A percentile compares a stretch with the other conserved stretches of the same genome.
These are phyloP conservation scores for Quercus engelmannii DNA, from an alignment of 306 rosid genomes.

Conservation along the genomic window DNA sequence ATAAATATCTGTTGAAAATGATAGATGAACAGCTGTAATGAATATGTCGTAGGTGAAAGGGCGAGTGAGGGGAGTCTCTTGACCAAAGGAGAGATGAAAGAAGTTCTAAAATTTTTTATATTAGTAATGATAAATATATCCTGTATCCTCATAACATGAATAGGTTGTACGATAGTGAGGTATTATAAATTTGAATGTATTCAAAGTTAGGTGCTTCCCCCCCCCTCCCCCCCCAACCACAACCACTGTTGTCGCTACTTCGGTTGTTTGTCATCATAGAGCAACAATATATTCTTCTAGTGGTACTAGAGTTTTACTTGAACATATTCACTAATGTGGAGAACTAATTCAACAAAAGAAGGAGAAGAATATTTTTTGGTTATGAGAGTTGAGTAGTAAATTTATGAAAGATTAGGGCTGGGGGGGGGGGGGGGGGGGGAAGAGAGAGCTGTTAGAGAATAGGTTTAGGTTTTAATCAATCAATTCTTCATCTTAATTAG, in stretches of 20 bases:
- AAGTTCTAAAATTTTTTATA: too few species aligned
- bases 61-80: neutral
- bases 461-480: too few species aligned
- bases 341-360: neutral
- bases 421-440: too few species aligned
- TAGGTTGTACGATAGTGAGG: too few species aligned
- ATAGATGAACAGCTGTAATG: neutral
- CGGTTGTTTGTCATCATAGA: neutral
- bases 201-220: neutral
- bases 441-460: too few species aligned
- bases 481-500: too few species aligned
- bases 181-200: neutral
- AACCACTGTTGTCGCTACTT: too few species aligned
- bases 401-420: too few species aligned
- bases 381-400: neutral
- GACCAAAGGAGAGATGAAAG: neutral
- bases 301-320: neutral
- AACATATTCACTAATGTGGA: neutral
- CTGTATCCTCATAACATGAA: too few species aligned
- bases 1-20: neutral
- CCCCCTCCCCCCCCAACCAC: neutral
- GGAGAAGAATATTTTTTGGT: neutral
- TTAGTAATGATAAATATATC: too few species aligned
- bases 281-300: neutral
- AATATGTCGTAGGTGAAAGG: neutral